Conservation (phyloP, 768 basidiomycete genomes). For the Neoboletus subvelutipes region DNA sequence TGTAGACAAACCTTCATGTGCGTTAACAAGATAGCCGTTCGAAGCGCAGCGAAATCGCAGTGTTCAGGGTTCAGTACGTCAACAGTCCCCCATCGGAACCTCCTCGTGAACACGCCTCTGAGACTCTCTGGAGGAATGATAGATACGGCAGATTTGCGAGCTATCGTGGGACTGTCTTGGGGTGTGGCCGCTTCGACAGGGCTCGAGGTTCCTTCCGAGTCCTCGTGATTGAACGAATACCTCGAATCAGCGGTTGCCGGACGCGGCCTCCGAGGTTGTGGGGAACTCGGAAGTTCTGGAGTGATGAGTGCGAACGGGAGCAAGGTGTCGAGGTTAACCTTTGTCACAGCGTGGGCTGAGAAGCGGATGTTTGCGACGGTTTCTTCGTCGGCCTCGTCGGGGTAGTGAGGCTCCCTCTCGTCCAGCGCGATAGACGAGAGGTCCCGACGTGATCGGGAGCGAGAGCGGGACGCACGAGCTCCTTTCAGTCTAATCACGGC, state of each 20-base stretch:
- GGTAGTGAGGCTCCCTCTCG: slow-evolving; percentile 52
- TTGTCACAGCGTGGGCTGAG: slow-evolving; percentile 67
- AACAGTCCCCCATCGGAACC: slow-evolving; percentile 86
- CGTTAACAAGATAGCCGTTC: slow-evolving; percentile 80
- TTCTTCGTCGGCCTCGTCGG: slow-evolving; percentile 60
- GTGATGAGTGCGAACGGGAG: slow-evolving; percentile 82
- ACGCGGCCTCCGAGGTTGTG: slow-evolving; percentile 26
- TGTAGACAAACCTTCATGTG: slow-evolving; percentile 69
- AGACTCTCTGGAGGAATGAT: slow-evolving; percentile 64
- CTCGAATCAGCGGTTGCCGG: slow-evolving; percentile 22
- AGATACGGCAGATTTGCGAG: slow-evolving; percentile 33
- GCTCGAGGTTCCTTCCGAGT: slow-evolving; percentile 16
- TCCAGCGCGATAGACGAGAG: slow-evolving; percentile 59
- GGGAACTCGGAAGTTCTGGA: slow-evolving; percentile 55
- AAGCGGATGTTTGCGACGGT: slow-evolving; percentile 77
- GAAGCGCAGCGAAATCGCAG: slow-evolving; percentile 83
- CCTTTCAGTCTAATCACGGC: slow-evolving; percentile 67
- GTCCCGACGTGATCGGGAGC: slow-evolving; percentile 73
- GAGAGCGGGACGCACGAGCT: slow-evolving; percentile 54
- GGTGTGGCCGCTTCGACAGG: slow-evolving; percentile 34
- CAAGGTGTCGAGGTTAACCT: slow-evolving; percentile 52
- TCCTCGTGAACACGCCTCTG: slow-evolving; percentile 72
- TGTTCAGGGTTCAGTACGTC: slow-evolving; percentile 85
- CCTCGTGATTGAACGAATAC: slow-evolving; percentile 17
- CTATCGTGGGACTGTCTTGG: slow-evolving; percentile 39